Conservation (phyloP, 1,284 basidiomycete species). For the Trichosporon sp. region DNA sequence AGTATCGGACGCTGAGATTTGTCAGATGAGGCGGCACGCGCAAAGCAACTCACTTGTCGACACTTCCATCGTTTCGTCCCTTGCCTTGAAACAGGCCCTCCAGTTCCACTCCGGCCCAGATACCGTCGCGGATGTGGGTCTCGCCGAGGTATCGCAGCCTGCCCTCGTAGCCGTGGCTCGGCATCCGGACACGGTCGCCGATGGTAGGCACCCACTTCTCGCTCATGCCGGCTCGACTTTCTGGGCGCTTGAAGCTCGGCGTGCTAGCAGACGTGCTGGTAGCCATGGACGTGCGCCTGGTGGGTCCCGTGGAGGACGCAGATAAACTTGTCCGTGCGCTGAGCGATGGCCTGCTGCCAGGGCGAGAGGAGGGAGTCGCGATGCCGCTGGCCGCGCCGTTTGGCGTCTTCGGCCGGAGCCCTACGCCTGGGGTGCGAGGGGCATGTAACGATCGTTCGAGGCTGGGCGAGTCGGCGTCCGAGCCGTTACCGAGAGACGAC, state of each 20-base stretch:
- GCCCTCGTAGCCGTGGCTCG: conserved; percentile 74
- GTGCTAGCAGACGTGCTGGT: conserved; percentile 26
- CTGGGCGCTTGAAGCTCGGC: conserved; percentile 37
- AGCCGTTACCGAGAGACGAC: conserved; percentile 6
- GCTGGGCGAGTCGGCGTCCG: conserved; percentile 37
- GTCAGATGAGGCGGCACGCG: conserved; percentile 1
- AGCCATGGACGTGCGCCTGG: conserved; percentile 38
- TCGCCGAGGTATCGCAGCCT: conserved; percentile 70
- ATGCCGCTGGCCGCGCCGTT: conserved; percentile 23
- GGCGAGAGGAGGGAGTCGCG: conserved; percentile 31
- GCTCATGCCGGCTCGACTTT: conserved; percentile 35
- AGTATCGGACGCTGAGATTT: conserved; percentile 68
- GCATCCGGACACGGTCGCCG: conserved; percentile 76
- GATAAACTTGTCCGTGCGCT: conserved; percentile 30
- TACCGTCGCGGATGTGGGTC: conserved; percentile 77
- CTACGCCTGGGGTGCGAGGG: conserved; percentile 34
- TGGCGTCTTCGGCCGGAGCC: conserved; percentile 29
- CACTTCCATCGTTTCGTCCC: conserved; percentile 92
- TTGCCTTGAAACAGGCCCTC: conserved; percentile 77
- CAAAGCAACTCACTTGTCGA: conserved; percentile 65
- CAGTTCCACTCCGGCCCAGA: conserved; percentile 90
- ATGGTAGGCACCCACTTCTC: conserved; percentile 48
- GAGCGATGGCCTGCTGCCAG: conserved; percentile 29
- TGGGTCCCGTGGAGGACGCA: conserved; percentile 27
- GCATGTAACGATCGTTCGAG: conserved; percentile 15